These are phyloP conservation scores for Alternaria postmessia DNA, from an alignment of 2,329 filamentous ascomycete species.

Conservation along the genomic window DNA sequence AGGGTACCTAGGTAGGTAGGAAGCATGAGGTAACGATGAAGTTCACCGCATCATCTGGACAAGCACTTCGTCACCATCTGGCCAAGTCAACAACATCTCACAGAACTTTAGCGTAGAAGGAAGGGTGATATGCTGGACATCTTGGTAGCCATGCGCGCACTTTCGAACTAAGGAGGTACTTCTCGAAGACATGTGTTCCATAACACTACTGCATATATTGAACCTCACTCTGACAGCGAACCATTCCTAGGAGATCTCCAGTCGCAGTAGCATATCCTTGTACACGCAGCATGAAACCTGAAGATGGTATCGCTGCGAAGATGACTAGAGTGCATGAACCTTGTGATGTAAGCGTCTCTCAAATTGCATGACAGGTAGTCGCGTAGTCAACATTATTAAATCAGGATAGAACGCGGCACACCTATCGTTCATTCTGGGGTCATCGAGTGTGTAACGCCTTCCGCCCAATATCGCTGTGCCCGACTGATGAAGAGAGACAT, in stretches of 20 bases:
- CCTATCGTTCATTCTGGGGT: neutral
- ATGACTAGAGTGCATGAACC: neutral
- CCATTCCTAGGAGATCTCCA: neutral
- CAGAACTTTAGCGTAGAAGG: too few species aligned
- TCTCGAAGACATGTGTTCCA: neutral
- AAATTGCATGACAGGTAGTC: neutral
- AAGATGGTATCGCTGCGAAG: neutral
- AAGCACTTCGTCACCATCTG: too few species aligned
- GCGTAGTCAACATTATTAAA: neutral
- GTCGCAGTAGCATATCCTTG: neutral
- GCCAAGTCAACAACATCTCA: too few species aligned
- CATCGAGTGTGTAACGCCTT: neutral
- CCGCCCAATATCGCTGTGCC: neutral
- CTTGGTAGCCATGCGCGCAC: neutral
- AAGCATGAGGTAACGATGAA: too few species aligned
- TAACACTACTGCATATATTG: neutral
- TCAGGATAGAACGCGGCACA: neutral
- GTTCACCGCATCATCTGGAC: too few species aligned
- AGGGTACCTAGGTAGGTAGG: too few species aligned
- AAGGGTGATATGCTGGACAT: neutral
- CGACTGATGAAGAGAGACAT: neutral
- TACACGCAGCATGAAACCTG: neutral
- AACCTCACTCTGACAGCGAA: neutral
- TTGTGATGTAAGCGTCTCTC: neutral
- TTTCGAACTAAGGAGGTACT: neutral